Evolutionary conservation across 2,329 filamentous ascomycete genomes (phyloP).

Genomic region (Coniochaeta ligniaria): DNA sequence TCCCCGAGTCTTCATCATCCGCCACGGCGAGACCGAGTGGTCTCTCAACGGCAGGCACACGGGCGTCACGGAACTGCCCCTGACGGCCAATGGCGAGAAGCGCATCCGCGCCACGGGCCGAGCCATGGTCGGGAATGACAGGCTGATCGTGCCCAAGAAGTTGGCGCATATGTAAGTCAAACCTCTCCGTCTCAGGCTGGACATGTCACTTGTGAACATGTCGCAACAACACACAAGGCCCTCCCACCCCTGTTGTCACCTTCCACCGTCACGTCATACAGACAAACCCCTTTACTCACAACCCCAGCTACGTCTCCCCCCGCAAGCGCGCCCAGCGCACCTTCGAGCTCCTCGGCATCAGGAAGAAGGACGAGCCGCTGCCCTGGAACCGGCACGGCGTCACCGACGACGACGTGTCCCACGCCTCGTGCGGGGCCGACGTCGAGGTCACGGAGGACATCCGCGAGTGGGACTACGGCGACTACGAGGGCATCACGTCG

Average conservation of each 20-base stretch:
- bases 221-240: too few relatives aligned
- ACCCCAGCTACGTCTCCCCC: constrained; percentile 72
- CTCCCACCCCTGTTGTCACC: too few relatives aligned
- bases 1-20: constrained; percentile 72
- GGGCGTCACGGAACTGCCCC: constrained; percentile 74
- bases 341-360: constrained; percentile 76
- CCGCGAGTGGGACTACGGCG: constrained; percentile 81
- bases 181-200: not conserved
- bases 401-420: constrained; percentile 27
- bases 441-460: constrained; percentile 66
- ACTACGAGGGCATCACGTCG: constrained; percentile 76
- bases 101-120: constrained; percentile 69
- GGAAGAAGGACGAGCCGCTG: constrained; percentile 55
- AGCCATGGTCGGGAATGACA: constrained; percentile 76
- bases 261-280: not conserved
- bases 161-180: constrained; percentile 69
- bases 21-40: constrained; percentile 95
- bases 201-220: too few relatives aligned
- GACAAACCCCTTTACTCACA: not conserved
- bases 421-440: constrained; percentile 42
- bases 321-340: constrained; percentile 78
- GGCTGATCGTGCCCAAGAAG: constrained; percentile 76
- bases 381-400: constrained; percentile 59
- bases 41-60: constrained; percentile 82
- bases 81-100: constrained; percentile 76